Base-by-base conservation (phyloP, 305 asterid species). In the Stenogyne calaminthoides region DNA sequence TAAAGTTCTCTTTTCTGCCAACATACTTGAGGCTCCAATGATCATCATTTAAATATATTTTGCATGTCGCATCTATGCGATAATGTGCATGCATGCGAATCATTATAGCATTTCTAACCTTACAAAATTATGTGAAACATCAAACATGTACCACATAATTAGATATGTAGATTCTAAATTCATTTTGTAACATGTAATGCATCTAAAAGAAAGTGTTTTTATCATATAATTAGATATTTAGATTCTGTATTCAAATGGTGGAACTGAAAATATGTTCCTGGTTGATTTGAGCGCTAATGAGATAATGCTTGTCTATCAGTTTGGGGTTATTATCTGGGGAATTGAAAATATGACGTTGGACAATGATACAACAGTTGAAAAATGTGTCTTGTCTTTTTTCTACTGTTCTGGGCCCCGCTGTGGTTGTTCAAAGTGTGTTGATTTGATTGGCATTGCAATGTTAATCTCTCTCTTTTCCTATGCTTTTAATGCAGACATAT, bases 241-340 rank as follows among this genome's bases (percentile, higher is more conserved):
- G 39, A 37, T 71, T 29, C 2, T 40, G 62, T 22, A 18, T 63
- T 32, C 11, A 5, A 51, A 19, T 9, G 18, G 51, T 25, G 19
- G 46, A 70, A 44, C 49, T 63, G 27, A 49, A 34, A 60, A 56
- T 37, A 36, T 20, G 59, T 46, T 64, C 55, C 10, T 71, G 37
- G 14, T 20, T 67, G 57, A 51, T 18, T 71, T 64, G 61, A 11
- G 42, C 11, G n/a, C 58, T 22, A 32, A 37, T 37, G 19, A 60
- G n/a, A 9, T 10, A 70, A 49, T 74, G 70, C 14, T 67, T 51
- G 44, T 71, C 44, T 64, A 75, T 66, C 40, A 59, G 16, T 42
- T 61, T 56, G 22, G 49, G 65, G 61, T 60, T 8, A n/a, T n/a
- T n/a, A n/a, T n/a, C n/a, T n/a, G n/a, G n/a, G n/a, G n/a, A 40